Conservation (phyloP, 2,329 filamentous ascomycete species). For the Fonsecaea multimorphosa region DNA sequence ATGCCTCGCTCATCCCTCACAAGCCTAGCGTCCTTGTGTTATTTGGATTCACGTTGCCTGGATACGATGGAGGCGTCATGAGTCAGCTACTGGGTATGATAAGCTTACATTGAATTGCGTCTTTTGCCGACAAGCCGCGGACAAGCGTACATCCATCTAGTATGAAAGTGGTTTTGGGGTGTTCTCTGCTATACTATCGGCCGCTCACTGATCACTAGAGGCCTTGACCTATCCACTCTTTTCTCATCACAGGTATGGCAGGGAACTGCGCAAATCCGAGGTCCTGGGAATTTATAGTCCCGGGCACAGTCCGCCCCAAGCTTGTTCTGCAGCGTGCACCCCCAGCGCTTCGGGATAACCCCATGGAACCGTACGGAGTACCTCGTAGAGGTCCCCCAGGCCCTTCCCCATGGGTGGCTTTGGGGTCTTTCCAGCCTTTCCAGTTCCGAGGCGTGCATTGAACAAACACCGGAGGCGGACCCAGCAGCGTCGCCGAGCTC, state of each 20-base stretch:
- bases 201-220: background rate
- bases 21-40: background rate
- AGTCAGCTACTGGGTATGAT: background rate
- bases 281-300: background rate
- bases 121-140: background rate
- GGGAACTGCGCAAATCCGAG: background rate
- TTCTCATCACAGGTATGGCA: background rate
- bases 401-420: background rate
- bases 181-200: background rate
- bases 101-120: slow-evolving; percentile 2
- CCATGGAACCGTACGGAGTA: background rate
- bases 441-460: too few relatives aligned
- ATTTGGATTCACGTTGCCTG: background rate
- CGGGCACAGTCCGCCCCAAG: background rate
- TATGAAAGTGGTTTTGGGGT: too few relatives aligned
- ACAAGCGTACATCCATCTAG: background rate
- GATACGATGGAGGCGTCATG: background rate
- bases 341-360: slow-evolving; percentile 3
- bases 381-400: background rate
- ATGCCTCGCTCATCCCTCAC: background rate
- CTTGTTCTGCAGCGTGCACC: background rate
- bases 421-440: background rate
- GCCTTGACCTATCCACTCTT: background rate
- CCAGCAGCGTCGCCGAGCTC: too few relatives aligned
- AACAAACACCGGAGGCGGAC: too few relatives aligned